Percentiles rank a stretch among this genome's conserved stretches.
Conservation (phyloP, 768 basidiomycete genomes). For the Boletus edulis region DNA sequence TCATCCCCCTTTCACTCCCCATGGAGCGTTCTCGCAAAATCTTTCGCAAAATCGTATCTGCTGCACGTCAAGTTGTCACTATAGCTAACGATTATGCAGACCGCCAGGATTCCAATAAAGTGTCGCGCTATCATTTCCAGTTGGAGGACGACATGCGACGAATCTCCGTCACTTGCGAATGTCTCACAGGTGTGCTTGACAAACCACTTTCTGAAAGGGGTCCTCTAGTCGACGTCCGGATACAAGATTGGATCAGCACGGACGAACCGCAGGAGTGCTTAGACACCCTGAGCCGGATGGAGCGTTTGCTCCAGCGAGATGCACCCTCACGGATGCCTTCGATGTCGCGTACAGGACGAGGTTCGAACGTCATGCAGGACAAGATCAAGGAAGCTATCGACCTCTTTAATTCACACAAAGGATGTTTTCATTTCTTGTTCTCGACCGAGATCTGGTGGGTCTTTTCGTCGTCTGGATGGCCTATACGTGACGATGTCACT, state of each 20-base stretch:
- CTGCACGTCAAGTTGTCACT: neutral
- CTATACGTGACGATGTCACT: too few relatives aligned
- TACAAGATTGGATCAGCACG: slow-evolving; percentile 1
- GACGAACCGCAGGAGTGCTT: neutral
- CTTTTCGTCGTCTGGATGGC: neutral
- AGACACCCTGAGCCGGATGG: neutral
- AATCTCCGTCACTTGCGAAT: slow-evolving; percentile 4
- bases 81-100: neutral
- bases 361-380: neutral
- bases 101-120: neutral
- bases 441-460: neutral
- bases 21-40: slow-evolving; percentile 9
- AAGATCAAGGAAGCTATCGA: slow-evolving; percentile 1
- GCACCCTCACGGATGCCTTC: neutral
- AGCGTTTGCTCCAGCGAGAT: neutral
- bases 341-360: neutral
- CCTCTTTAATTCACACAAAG: neutral
- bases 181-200: neutral
- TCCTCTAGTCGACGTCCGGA: neutral
- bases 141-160: slow-evolving; percentile 3
- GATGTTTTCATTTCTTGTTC: neutral
- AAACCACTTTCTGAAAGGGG: neutral
- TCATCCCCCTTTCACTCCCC: neutral
- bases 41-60: slow-evolving; percentile 1
- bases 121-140: slow-evolving; percentile 1